Base-by-base conservation (phyloP, 345 rosid species). In the Eucalyptus tenuipes region DNA sequence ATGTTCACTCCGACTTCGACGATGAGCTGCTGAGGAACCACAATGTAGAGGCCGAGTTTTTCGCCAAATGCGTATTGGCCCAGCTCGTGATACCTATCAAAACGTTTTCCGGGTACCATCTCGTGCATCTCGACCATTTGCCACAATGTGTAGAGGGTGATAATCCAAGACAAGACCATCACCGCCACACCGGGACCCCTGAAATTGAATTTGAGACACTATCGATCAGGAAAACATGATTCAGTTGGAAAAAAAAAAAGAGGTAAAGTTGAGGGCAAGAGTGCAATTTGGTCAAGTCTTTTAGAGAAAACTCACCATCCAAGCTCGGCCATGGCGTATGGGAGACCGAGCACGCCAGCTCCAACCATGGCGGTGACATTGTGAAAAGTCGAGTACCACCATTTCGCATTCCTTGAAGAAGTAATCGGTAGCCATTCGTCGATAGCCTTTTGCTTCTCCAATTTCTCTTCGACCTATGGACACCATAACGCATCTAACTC, bases 41-140 rank as follows among this genome's bases (percentile, higher is more conserved):
- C 95, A 42, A 96, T 92, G 92, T 94, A 96, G 61, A 95, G 96
- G 33, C 99, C 99, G 9, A 96, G 96, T 87, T 94, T 95, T 27
- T 96, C 93, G 8, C 98, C 98, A 66, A 96, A 96, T 7, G 97
- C 98, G 45, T 94, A 22, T 87, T 96, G 98, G n/a, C 98, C 97
- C 87, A 96, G 92, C 88, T 96, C 98, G 85, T 95, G 98, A 88
- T 96, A 96, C 81, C 98, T 91, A 47, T 95, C 97, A 24, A 96
- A 95, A 48, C 98, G 91, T 81, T 87, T 94, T 6, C 98, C 97
- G 1, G 98, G 96, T 31, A 95, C 96, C 98, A 94, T 94, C 86
- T 96, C 98, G 61, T 96, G 98, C 98, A 96, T 96, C 88, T 96
- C 97, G 82, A 96, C 98, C 98, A 96, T 96, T 88, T 96, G 98